phyloP scores from a whole-genome alignment of 1,284 basidiomycete species.

The Malassezia equina region DNA sequence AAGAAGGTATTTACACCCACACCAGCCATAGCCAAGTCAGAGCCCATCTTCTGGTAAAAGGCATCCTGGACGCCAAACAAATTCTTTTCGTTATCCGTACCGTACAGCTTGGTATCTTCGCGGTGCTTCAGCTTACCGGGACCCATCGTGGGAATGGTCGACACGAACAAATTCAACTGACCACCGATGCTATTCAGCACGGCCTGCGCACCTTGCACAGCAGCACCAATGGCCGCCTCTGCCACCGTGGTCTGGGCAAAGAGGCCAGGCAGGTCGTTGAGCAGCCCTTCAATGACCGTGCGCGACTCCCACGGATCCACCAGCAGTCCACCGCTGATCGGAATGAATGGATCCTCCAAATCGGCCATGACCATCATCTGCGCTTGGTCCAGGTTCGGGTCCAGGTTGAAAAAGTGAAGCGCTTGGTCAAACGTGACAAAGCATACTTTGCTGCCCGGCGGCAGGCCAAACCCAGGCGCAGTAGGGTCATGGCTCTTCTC shows the following conservation, averaged over 20 bases:
- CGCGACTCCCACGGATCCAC: slow-evolving; percentile 67
- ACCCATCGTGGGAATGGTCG: slow-evolving; percentile 67
- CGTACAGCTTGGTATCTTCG: slow-evolving; percentile 66
- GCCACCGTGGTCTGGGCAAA: slow-evolving; percentile 54
- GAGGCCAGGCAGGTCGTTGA: slow-evolving; percentile 61
- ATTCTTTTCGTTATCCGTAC: slow-evolving; percentile 76
- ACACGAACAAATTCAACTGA: slow-evolving; percentile 72
- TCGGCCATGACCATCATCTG: slow-evolving; percentile 79
- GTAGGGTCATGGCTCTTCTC: slow-evolving; percentile 22
- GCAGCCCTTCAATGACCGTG: slow-evolving; percentile 56
- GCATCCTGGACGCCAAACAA: slow-evolving; percentile 67
- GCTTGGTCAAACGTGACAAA: slow-evolving; percentile 75
- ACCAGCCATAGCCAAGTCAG: slow-evolving; percentile 78
- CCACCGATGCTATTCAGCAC: slow-evolving; percentile 72
- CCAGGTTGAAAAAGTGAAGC: slow-evolving; percentile 82
- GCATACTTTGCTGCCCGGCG: slow-evolving; percentile 50
- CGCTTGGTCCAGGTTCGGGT: slow-evolving; percentile 57
- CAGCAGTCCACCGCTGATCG: slow-evolving; percentile 65
- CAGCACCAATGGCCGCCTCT: slow-evolving; percentile 68
- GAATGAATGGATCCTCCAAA: slow-evolving; percentile 79
- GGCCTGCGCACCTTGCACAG: slow-evolving; percentile 56
- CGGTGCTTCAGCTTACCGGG: slow-evolving; percentile 58
- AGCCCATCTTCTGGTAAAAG: slow-evolving; percentile 70
- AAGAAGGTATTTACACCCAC: slow-evolving; percentile 84
- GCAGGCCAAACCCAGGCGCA: slow-evolving; percentile 40